These are phyloP conservation scores for Rhodotorula sp. DNA, from an alignment of 1,284 basidiomycete genomes.

Conservation along the genomic window DNA sequence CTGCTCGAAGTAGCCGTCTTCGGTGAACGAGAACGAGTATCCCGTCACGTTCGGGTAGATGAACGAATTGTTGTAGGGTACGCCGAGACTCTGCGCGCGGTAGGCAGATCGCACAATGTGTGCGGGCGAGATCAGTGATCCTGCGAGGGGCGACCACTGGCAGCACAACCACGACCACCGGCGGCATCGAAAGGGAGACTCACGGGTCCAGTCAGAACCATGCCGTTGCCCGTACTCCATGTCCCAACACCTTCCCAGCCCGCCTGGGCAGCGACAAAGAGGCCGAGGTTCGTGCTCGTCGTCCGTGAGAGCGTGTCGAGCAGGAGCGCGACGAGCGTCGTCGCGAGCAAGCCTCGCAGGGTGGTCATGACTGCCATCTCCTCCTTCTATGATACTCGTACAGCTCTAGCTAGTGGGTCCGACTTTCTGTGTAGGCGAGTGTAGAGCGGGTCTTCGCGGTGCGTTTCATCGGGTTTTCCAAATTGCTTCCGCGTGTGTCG, in stretches of 20 bases:
- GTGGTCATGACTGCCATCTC: not conserved
- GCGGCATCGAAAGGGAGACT: not conserved
- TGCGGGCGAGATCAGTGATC: not conserved
- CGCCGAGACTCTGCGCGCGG: constrained; percentile 6
- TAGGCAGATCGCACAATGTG: not conserved
- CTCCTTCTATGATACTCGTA: not conserved
- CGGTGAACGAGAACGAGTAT: constrained; percentile 29
- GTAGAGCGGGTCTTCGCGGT: too few species aligned
- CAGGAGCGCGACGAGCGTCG: not conserved
- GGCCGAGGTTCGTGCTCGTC: not conserved
- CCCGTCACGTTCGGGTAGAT: constrained; percentile 29
- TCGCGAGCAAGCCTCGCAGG: not conserved
- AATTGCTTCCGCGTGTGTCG: not conserved
- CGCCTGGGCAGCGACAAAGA: constrained; percentile 3
- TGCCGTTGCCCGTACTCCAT: constrained; percentile 26
- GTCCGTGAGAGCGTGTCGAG: not conserved
- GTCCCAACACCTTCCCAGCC: constrained; percentile 27
- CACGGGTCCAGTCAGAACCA: constrained; percentile 28
- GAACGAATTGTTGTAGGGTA: constrained; percentile 28
- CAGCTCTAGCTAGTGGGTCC: too few species aligned
- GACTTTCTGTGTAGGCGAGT: too few species aligned
- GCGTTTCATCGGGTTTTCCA: not conserved
- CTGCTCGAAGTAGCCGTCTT: constrained; percentile 31
- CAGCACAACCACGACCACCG: too few species aligned
- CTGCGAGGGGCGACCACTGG: too few species aligned